Base-by-base conservation (phyloP, 306 rosid genomes). In the Cucurbita moschata region DNA sequence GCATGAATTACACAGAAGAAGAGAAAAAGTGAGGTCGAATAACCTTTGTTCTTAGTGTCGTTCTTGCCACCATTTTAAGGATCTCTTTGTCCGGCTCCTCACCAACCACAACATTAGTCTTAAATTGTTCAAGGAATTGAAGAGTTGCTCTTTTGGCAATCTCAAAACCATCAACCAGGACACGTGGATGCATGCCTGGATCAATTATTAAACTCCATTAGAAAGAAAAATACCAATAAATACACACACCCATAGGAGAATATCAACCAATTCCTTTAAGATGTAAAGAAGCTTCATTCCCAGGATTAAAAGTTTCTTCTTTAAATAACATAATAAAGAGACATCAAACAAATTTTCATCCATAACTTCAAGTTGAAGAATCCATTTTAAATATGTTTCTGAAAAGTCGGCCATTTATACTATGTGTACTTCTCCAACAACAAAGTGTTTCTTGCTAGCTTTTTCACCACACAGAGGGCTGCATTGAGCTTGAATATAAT, bases 141-240 rank as follows among this genome's bases (percentile, higher is more conserved):
- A 94, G 92, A 8, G 97, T 94, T 50, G 99, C 95, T 76, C 79
- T 79, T 72, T 94, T 94, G 47, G 99, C 99, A 81, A 91, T 91
- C 85, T 94, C 99, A 79, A 94, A 91, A 51, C 99, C 99, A 85
- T 94, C 99, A 67, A 94, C 97, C 79, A 94, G 74, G 10, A 94
- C 90, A 37, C 99, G 97, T 18, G 99, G 99, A 89, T 94, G 99
- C 97, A 94, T 91, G 60, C 99, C 99, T 94, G 66, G 19, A 85
- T 61, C 50, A 1, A 59, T 9, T 9, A 53, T 7, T 30, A n/a
- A 75, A 66, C 16, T 8, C 56, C 71, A 61, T 43, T n/a, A 47
- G 62, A 52, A 53, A 43, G 3, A 68, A 16, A 52, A 18, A 53
- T 37, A 54, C 0, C 3, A 18, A 4, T 10, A 40, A 54, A 10